Evolutionary conservation across 2,329 filamentous ascomycete species (phyloP).

Genomic region (Verticillium tricorpus): DNA sequence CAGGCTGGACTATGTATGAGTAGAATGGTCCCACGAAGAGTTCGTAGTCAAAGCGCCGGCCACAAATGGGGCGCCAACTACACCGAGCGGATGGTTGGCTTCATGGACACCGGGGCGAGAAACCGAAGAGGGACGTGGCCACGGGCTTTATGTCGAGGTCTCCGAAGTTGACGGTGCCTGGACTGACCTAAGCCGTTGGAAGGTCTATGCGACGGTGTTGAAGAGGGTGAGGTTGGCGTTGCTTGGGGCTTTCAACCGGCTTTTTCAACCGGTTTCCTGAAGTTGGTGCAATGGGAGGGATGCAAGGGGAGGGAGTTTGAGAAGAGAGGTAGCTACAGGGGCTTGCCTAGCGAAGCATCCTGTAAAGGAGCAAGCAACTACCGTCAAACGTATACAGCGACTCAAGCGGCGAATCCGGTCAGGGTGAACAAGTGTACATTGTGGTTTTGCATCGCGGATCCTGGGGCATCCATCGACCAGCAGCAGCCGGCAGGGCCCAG

Average conservation of each 20-base stretch:
- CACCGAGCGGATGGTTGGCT: conserved; percentile 29
- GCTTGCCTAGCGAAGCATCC: neutral
- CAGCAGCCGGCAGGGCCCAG: too few relatives aligned
- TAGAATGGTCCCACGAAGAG: conserved; percentile 39
- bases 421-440: conserved; percentile 1
- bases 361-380: neutral
- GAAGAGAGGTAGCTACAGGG: too few relatives aligned
- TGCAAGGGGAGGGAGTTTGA: too few relatives aligned
- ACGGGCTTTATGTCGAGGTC: conserved; percentile 31
- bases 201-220: conserved; percentile 37
- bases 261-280: neutral
- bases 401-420: neutral
- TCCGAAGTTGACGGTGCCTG: conserved; percentile 34
- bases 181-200: conserved; percentile 35
- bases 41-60: conserved; percentile 32
- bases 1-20: conserved; percentile 40
- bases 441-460: neutral
- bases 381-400: conserved; percentile 1
- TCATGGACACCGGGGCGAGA: conserved; percentile 38
- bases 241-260: conserved; percentile 20
- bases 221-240: conserved; percentile 38
- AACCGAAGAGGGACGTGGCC: conserved; percentile 36
- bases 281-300: too few relatives aligned
- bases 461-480: neutral
- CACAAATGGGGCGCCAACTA: conserved; percentile 35